Conservation (phyloP, 2,329 filamentous ascomycete species). For the Passalora sequoiae region DNA sequence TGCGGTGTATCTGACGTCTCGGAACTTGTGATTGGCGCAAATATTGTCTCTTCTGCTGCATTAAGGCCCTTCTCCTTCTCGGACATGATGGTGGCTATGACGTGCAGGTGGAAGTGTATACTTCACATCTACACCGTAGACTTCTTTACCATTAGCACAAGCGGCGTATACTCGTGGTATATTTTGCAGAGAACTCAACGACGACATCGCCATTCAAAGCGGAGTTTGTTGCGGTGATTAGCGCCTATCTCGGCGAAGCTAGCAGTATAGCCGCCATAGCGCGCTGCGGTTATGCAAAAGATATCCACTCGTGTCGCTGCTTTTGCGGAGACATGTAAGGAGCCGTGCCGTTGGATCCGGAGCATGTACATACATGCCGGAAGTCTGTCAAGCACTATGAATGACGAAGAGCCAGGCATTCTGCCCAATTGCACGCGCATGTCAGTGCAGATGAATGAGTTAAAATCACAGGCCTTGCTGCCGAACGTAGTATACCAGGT, state of each 20-base stretch:
- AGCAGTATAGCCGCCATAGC: conserved; percentile 1
- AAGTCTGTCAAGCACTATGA: too few relatives aligned
- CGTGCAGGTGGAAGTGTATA: neutral
- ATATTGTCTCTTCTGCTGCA: neutral
- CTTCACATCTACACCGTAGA: neutral
- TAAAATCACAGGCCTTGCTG: neutral
- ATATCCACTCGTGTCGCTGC: neutral
- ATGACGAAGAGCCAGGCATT: too few relatives aligned
- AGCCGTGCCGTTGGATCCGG: conserved; percentile 3
- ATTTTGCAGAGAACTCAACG: neutral
- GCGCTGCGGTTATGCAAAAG: conserved; percentile 1
- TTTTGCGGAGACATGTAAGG: neutral
- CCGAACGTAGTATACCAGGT: neutral
- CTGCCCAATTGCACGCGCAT: too few relatives aligned
- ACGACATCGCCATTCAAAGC: conserved; percentile 1
- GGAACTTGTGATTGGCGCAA: neutral
- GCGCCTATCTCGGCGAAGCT: conserved; percentile 1
- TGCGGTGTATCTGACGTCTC: neutral
- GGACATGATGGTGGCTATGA: neutral
- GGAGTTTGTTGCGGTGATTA: conserved; percentile 3
- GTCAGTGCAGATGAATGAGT: too few relatives aligned
- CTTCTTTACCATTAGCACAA: neutral
- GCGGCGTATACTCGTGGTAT: neutral
- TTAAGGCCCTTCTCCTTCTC: neutral
- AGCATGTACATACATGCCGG: too few relatives aligned